These are phyloP conservation scores for Lachnellula subtilissima DNA, from an alignment of 2,329 filamentous ascomycete species.

Conservation along the genomic window DNA sequence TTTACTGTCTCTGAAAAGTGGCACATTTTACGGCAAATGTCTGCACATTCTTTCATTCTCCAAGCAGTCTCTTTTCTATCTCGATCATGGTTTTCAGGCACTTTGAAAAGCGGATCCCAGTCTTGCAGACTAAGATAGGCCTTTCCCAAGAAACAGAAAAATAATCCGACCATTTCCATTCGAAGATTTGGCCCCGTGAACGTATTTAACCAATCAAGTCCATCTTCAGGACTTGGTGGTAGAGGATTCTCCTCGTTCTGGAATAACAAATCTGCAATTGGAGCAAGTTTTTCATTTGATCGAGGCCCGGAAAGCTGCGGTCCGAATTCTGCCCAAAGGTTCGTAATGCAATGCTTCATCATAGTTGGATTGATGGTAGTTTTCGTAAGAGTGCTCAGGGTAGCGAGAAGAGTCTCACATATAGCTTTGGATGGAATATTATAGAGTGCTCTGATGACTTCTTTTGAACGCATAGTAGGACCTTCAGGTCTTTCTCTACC, in stretches of 20 bases:
- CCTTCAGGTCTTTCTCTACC: conserved; percentile 20
- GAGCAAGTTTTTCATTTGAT: conserved; percentile 13
- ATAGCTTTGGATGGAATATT: conserved; percentile 26
- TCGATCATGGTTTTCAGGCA: conserved; percentile 19
- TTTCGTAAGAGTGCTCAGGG: conserved; percentile 8
- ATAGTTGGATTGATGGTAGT: conserved; percentile 15
- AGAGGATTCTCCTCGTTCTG: conserved; percentile 25
- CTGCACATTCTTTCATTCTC: conserved; percentile 31
- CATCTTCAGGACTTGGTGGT: conserved; percentile 23
- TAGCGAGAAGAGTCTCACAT: conserved; percentile 17
- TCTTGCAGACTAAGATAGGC: conserved; percentile 24
- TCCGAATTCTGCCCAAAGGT: conserved; percentile 22
- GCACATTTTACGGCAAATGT: conserved; percentile 21
- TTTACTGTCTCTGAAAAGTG: conserved; percentile 18
- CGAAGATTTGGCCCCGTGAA: conserved; percentile 27
- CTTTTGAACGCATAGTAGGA: conserved; percentile 18
- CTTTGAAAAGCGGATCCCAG: conserved; percentile 23
- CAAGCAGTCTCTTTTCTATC: conserved; percentile 26
- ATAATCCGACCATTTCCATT: conserved; percentile 27
- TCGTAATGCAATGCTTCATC: conserved; percentile 19
- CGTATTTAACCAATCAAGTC: conserved; percentile 25
- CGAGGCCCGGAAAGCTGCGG: conserved; percentile 16
- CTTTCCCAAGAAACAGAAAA: conserved; percentile 28
- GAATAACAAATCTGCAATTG: conserved; percentile 22
- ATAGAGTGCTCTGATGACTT: conserved; percentile 21